Conservation (phyloP, 139 green algal species). For the Chlamydomonas sp. region DNA sequence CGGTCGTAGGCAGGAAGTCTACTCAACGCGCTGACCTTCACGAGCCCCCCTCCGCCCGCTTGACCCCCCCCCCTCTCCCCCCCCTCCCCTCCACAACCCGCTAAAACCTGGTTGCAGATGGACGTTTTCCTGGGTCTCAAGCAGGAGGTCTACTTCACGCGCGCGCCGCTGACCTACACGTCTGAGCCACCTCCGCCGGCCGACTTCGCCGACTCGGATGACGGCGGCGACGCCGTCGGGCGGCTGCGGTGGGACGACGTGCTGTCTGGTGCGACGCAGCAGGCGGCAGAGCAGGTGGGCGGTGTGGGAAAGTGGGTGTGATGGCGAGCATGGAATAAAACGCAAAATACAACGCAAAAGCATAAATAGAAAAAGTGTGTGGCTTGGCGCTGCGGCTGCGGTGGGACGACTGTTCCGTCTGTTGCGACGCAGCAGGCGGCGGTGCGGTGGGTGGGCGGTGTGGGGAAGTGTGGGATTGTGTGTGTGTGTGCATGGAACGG, state of each 20-base stretch:
- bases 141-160: constrained; percentile 45
- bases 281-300: neutral
- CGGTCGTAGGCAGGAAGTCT: neutral
- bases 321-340: too few relatives aligned
- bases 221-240: constrained; percentile 17
- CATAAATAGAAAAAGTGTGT: too few relatives aligned
- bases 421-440: too few relatives aligned
- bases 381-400: too few relatives aligned
- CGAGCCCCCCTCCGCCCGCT: neutral
- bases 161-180: constrained; percentile 32
- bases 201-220: constrained; percentile 21
- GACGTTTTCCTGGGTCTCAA: constrained; percentile 81
- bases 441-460: too few relatives aligned
- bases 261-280: neutral
- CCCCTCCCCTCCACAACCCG: neutral
- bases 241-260: neutral
- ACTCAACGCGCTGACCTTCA: neutral
- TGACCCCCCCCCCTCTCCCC: neutral
- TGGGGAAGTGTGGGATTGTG: too few relatives aligned
- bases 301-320: neutral
- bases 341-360: too few relatives aligned
- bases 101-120: too few relatives aligned
- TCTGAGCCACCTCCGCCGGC: constrained; percentile 6
- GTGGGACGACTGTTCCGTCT: too few relatives aligned
- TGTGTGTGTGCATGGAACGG: too few relatives aligned